Percentiles rank a stretch among this genome's conserved stretches.
These are phyloP conservation scores for Tolypocladium cylindrosporum DNA, from an alignment of 2,329 filamentous ascomycete species.

Conservation along the genomic window DNA sequence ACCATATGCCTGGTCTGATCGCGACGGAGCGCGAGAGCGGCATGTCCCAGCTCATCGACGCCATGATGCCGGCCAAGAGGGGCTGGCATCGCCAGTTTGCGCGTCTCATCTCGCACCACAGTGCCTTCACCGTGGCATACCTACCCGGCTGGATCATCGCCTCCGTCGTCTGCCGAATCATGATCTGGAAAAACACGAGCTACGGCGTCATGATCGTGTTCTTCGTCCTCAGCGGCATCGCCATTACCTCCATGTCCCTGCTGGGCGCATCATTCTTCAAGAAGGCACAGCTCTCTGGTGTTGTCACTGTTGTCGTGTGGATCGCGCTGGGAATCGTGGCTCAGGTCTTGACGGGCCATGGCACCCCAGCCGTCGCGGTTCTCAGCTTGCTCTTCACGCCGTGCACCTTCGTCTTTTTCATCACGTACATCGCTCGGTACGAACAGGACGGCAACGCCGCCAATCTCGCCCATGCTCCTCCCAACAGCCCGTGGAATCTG, in stretches of 20 bases:
- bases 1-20: constrained; percentile 79
- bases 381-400: constrained; percentile 73
- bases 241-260: constrained; percentile 71
- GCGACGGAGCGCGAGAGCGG: constrained; percentile 78
- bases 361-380: constrained; percentile 54
- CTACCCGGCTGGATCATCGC: constrained; percentile 75
- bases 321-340: constrained; percentile 73
- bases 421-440: constrained; percentile 67
- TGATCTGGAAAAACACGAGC: constrained; percentile 55
- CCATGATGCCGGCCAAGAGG: constrained; percentile 73
- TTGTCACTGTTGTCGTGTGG: constrained; percentile 63
- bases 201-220: constrained; percentile 60
- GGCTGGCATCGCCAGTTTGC: constrained; percentile 70
- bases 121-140: constrained; percentile 73
- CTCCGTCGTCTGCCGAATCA: constrained; percentile 50
- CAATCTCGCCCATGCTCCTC: constrained; percentile 52
- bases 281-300: constrained; percentile 79
- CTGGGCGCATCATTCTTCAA: constrained; percentile 77
- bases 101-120: constrained; percentile 67
- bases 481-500: constrained; percentile 55
- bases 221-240: constrained; percentile 65
- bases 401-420: constrained; percentile 79
- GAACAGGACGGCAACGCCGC: constrained; percentile 52
- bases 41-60: constrained; percentile 81
- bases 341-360: constrained; percentile 58